Conservation (phyloP, 2,329 filamentous ascomycete species). For the Coniochaeta sp. region DNA sequence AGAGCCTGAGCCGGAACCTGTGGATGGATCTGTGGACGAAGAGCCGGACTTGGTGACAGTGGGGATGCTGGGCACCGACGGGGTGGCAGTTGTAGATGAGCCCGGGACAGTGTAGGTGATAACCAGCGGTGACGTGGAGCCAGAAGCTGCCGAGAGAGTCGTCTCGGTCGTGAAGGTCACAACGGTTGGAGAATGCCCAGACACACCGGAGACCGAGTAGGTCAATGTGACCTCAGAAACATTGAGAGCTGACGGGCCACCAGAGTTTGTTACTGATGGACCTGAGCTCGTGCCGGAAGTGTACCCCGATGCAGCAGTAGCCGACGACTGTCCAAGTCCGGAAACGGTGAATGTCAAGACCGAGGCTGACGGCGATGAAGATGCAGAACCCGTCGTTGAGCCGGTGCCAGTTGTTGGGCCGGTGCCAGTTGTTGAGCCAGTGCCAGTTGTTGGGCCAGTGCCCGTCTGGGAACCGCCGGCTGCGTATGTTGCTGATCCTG, state of each 20-base stretch:
- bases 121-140: constrained; percentile 3
- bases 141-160: neutral
- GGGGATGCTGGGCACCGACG: neutral
- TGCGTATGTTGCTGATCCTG: neutral
- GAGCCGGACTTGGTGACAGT: neutral
- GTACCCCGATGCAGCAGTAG: neutral
- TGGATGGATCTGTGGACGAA: neutral
- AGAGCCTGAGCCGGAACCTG: neutral
- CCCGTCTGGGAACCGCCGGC: neutral
- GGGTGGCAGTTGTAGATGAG: neutral
- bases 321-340: neutral
- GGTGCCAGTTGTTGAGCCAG: too few relatives aligned
- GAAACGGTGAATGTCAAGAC: constrained; percentile 2
- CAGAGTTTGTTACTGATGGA: neutral
- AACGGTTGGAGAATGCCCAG: constrained; percentile 3
- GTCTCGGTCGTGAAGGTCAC: constrained; percentile 7
- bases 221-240: constrained; percentile 4
- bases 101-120: constrained; percentile 2
- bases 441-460: neutral
- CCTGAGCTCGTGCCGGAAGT: neutral
- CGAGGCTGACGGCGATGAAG: neutral
- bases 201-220: constrained; percentile 5
- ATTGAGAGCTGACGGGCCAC: neutral
- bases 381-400: neutral
- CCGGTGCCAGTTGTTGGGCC: too few relatives aligned